A percentile compares a stretch with the other conserved stretches of the same genome.
Conservation (phyloP, 108 stramenopile species). For the Fistulifera solaris region DNA sequence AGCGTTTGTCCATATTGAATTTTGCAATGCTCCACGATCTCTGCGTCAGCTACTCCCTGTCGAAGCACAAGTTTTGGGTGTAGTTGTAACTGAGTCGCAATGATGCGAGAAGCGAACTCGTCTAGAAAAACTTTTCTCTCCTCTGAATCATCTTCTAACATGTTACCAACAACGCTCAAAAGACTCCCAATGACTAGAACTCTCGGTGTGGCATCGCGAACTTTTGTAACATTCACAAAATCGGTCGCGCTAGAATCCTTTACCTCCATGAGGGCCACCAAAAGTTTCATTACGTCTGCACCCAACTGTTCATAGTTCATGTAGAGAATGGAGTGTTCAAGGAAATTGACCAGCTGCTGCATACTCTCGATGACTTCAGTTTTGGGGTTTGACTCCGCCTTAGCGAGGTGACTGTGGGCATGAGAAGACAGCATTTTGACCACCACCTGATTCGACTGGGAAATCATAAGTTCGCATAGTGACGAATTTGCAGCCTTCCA, state of each 20-base stretch:
- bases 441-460: conserved; percentile 16
- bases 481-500: conserved; percentile 37
- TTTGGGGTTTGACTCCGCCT: conserved; percentile 7
- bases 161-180: conserved; percentile 32
- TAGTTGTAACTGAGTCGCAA: conserved; percentile 48
- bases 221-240: conserved; percentile 24
- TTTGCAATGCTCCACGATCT: conserved; percentile 15
- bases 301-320: conserved; percentile 35
- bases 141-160: conserved; percentile 32
- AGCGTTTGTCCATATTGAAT: conserved; percentile 40
- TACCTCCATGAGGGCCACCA: conserved; percentile 28
- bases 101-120: conserved; percentile 41
- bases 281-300: conserved; percentile 32
- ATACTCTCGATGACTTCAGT: conserved; percentile 15
- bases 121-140: conserved; percentile 9
- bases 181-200: conserved; percentile 27
- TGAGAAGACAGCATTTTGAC: conserved; percentile 7
- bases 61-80: conserved; percentile 29
- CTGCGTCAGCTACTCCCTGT: conserved; percentile 14
- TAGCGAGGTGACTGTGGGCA: conserved; percentile 9
- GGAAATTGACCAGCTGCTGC: conserved; percentile 20
- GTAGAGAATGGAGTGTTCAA: conserved; percentile 21
- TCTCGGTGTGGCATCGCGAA: conserved; percentile 14
- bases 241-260: conserved; percentile 10
- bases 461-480: conserved; percentile 31